Base-by-base conservation (phyloP, 2,329 filamentous ascomycete species). In the Berkeleyomyces basicola region DNA sequence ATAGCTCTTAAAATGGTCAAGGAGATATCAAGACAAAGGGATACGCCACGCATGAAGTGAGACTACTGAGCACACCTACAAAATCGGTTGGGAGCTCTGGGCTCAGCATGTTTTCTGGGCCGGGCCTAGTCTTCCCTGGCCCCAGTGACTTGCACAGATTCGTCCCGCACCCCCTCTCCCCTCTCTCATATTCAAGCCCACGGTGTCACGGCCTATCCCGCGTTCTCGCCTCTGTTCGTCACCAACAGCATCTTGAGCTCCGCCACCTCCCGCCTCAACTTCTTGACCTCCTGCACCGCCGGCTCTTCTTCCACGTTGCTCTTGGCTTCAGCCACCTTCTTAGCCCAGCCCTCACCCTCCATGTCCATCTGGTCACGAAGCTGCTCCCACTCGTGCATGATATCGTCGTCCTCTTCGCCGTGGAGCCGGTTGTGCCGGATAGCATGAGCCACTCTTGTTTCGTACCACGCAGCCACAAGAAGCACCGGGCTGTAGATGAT, bases 381-480 rank as follows among this genome's bases (percentile, higher is more conserved):
- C 71, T 96, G 87, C 74, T 99, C 93, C 93, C 93, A 99, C 71
- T 96, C 92, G 70, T 97, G 87, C 7, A 87, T 75, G 0, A 83
- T 83, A 67, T 96, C 90, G 68, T 99, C 93, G 67, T 99, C 93
- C 2, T 86, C 86, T 67, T 96, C 91, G 46, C 91, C 90, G 14
- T 87, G 77, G 14, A 80, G 80, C 1, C 93, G 80, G 71, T 97
- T 97, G 62, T 77, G 78, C 33, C 78, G 79, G 51, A 96, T 89
- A 2, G 77, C 77, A 43, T 78, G 76, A 0, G 89, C 89, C 5
- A 80, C 79, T 10, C 79, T 78, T 10, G 79, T 82, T 73, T 93
- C 89, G 58, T 87, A 77, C 66, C 80, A 81, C 0, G 91, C 90
- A 0, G 90, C 90, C 7, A 92, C 74, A 7, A 96, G 70, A 0